Evolutionary conservation across 2,329 filamentous ascomycete species (phyloP), one percentile per base, ranked within the genome.

Genomic region (Paecilomyces variotii): DNA sequence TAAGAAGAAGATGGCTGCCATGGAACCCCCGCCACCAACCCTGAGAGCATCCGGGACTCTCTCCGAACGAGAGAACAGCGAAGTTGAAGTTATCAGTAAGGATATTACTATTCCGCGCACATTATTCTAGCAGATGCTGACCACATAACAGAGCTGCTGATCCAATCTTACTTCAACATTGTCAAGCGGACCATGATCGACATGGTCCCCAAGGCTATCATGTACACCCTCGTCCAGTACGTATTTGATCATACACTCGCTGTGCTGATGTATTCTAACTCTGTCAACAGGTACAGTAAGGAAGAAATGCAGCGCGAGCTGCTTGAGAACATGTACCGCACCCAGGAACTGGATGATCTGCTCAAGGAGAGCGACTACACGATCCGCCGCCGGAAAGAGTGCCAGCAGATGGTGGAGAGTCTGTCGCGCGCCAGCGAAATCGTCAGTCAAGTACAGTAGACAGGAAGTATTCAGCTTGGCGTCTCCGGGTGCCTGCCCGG

Each of bases 1-100:
- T 80, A 99, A 97, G 87, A 99, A 99, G 87, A 97, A 97, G 87
- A 95, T 96, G 79, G 94, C 94, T n/a, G 92, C 93, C 54, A 99
- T 99, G 94, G 94, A 99, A 74, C 82, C 94, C 12, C 94, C 94
- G 45, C 94, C 94, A 62, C 85, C 94, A 30, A 93, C 86, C 50
- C 85, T 99, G 59, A 99, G 97, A 80, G 94, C 94, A 34, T 96
- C 91, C 2, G 93, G 94, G 50, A 96, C 88, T 27, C 81, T 99
- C 45, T 96, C 90, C 4, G 94, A 99, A 78, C 91, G 94, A 61
- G 94, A 99, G 75, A 87, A 87, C 60, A 90, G 96, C 63, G 94
- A 99, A 75, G 94, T 99, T 53, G 94, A 99, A 78, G 92, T 99
- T 62, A 99, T 99, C 72, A 99, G 90, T 94, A 83, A 68, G 89